Evolutionary conservation across 257 asterid species (phyloP).

Genomic region (Verbascum thapsus): DNA sequence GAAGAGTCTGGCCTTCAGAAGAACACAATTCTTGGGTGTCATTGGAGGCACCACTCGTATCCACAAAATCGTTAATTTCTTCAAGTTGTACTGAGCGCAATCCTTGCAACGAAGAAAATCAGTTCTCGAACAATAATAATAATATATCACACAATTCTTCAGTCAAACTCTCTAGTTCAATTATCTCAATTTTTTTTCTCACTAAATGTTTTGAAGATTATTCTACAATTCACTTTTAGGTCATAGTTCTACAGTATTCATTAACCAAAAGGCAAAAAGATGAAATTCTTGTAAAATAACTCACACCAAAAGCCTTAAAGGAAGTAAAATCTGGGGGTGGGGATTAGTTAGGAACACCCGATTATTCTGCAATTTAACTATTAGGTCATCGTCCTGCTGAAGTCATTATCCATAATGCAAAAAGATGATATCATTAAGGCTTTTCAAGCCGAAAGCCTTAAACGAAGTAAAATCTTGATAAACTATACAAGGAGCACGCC

Average conservation of each 20-base stretch:
- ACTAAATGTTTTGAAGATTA: not conserved
- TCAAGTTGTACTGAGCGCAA: constrained; percentile 45
- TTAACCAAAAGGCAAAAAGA: not conserved
- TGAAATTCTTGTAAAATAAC: not conserved
- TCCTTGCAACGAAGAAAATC: constrained; percentile 23
- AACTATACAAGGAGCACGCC: no score
- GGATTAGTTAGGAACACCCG: no score
- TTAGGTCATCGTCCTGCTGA: no score
- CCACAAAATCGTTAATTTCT: constrained; percentile 39
- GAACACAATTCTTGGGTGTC: constrained; percentile 45
- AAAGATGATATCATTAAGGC: no score
- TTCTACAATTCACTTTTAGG: not conserved
- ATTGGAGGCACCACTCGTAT: constrained; percentile 39
- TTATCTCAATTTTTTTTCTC: constrained; percentile 2
- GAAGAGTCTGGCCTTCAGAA: constrained; percentile 48
- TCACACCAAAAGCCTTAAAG: not conserved
- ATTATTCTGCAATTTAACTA: no score
- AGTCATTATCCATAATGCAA: no score
- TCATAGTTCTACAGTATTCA: constrained; percentile 8
- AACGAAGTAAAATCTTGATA: no score
- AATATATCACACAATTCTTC: not conserved
- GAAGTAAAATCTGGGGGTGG: not conserved
- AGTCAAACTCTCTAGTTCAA: not conserved
- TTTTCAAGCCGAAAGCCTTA: no score
- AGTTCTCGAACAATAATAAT: constrained; percentile 13